Percentiles rank a stretch among this genome's conserved stretches.
phyloP scores from a whole-genome alignment of 2,329 filamentous ascomycete species.

The Fusarium subtropicale region DNA sequence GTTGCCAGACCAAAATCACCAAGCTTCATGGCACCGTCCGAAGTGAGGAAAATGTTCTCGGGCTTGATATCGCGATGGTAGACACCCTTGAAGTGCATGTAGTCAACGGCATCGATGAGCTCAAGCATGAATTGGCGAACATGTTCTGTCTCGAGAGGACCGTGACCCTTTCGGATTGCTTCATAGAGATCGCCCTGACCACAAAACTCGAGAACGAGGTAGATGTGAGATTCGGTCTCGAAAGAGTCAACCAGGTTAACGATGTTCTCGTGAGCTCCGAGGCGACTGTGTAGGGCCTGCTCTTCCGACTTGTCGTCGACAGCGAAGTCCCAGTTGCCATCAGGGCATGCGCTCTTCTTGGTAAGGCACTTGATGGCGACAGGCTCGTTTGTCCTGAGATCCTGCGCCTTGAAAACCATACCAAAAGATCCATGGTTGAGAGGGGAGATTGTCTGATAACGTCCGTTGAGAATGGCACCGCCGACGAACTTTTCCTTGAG shows the following conservation, averaged over 20 bases:
- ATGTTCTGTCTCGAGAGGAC: conserved; percentile 93
- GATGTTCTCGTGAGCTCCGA: conserved; percentile 87
- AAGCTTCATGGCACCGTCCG: conserved; percentile 91
- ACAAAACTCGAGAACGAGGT: conserved; percentile 95
- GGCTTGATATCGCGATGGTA: conserved; percentile 99
- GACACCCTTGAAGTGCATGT: conserved; percentile 90
- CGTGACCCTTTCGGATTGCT: conserved; percentile 88
- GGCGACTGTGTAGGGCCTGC: conserved; percentile 79
- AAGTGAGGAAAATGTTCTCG: conserved; percentile 96
- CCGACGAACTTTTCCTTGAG: conserved; percentile 83
- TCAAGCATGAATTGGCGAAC: conserved; percentile 98
- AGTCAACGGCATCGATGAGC: conserved; percentile 87
- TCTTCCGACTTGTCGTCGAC: conserved; percentile 88
- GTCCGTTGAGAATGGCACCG: conserved; percentile 85
- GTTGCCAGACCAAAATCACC: conserved; percentile 97
- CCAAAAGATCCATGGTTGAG: conserved; percentile 99
- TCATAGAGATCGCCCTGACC: conserved; percentile 96
- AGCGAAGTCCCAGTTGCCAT: conserved; percentile 72
- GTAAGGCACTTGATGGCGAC: conserved; percentile 98
- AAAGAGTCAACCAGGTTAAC: conserved; percentile 93
- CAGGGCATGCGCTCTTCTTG: conserved; percentile 76
- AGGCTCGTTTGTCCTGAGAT: conserved; percentile 78
- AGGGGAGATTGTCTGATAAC: conserved; percentile 90
- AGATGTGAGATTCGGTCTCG: conserved; percentile 90
- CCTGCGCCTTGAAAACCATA: conserved; percentile 95